Evolutionary conservation across 208 protist species (phyloP), one percentile per base, ranked within the genome.

Genomic region (Crithidia brevicula): DNA sequence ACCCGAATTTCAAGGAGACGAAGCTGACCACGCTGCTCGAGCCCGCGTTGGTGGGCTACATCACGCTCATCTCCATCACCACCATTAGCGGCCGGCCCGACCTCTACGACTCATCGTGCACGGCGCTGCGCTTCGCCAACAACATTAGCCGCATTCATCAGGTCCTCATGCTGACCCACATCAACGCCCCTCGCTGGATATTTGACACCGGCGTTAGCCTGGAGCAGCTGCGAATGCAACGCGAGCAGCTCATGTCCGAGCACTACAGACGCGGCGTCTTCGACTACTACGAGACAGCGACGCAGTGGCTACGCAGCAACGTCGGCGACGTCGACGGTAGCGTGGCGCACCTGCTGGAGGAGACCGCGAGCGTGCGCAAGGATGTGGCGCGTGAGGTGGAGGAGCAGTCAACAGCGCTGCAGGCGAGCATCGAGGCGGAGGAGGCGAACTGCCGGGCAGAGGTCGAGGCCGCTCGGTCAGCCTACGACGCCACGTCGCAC

Each of bases 61-160:
- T 89, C 43, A 96, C 90, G 16, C 81, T 96, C 31, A 77, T 96
- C 40, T 88, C 80, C 46, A 88, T 96, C 33, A 90, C 83, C 42
- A 93, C 87, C 9, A 85, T 96, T 61, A 92, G 85, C 72, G 90
- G 90, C 6, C 68, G 88, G 4, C 57, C 70, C 10, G 87, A 96
- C 38, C 72, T 96, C 20, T 84, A 86, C 59, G 79, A 82, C 23
- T 65, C 82, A 16, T 73, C 87, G 20, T 88, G 83, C 50, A 81
- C 76, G 11, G 86, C 90, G 30, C 66, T 96, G 47, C 62, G 63
- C 38, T 92, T 96, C 53, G 77, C 85, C 16, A 77, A 63, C 38
- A 59, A 77, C n/a, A 56, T 96, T 46, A 60, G 67, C 34, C 80
- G 79, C 20, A 91, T 96, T 67, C 86, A 93, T 40, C 90, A 96